phyloP scores from a whole-genome alignment of 345 rosid species.

The Eucalyptus tenuipes region DNA sequence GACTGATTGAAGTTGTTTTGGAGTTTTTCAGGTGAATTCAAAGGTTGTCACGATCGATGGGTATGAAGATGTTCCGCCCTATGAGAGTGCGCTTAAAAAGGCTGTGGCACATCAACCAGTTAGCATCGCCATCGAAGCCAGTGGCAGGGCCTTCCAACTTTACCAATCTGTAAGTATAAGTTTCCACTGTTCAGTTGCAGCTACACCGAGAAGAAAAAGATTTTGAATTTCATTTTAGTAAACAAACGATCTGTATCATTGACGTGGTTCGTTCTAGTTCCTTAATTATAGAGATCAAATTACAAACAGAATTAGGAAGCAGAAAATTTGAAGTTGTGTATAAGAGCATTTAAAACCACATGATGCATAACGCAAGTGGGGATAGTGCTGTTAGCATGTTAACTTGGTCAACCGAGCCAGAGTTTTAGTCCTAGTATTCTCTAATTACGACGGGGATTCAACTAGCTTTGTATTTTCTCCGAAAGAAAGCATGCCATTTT shows the following conservation, averaged over 20 bases:
- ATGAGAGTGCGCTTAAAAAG: slow-evolving; percentile 51
- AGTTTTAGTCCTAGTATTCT: neutral
- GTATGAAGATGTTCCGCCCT: slow-evolving; percentile 57
- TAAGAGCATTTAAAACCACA: neutral
- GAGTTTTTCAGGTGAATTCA: slow-evolving; percentile 35
- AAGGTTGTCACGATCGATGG: slow-evolving; percentile 44
- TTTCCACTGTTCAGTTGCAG: neutral
- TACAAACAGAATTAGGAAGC: neutral
- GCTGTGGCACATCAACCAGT: slow-evolving; percentile 78
- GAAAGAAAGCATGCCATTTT: neutral
- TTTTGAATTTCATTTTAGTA: neutral
- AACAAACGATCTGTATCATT: neutral
- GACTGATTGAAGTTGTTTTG: neutral
- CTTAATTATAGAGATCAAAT: neutral
- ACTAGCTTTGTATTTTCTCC: neutral
- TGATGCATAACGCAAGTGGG: neutral
- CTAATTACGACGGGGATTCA: neutral
- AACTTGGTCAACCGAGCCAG: neutral
- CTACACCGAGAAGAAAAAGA: neutral
- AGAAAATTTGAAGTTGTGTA: neutral
- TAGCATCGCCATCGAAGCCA: slow-evolving; percentile 72
- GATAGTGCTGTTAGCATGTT: neutral
- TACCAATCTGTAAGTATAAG: slow-evolving; percentile 43
- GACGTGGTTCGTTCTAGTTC: neutral
- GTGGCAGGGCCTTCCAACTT: slow-evolving; percentile 65